A percentile compares a stretch with the other conserved stretches of the same genome.
Evolutionary conservation across 179 eudicot genomes (phyloP).

Genomic region (Sideroxylon spinosum): DNA sequence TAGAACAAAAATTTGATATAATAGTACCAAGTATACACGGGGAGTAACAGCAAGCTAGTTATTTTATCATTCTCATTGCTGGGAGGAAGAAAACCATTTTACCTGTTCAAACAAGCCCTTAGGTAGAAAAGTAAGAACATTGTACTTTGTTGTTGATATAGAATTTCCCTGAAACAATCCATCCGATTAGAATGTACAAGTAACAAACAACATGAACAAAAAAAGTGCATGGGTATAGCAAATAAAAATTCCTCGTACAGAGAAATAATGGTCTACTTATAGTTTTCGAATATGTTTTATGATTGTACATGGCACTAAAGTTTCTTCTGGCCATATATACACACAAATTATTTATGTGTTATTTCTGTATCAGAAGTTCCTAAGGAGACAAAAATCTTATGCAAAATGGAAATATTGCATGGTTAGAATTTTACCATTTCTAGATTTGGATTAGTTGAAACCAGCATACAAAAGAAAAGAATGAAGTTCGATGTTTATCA

Average conservation of each 20-base stretch:
- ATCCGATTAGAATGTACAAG: not conserved
- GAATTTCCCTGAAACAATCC: constrained; percentile 73
- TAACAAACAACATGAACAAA: not conserved
- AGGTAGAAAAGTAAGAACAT: constrained; percentile 78
- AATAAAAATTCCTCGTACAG: not conserved
- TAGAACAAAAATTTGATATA: not conserved
- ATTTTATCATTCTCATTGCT: not conserved
- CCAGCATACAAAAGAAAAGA: not conserved
- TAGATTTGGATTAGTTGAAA: not conserved
- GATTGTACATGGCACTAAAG: not conserved
- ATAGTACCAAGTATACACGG: not conserved
- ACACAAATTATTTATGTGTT: not conserved
- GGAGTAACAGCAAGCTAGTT: not conserved
- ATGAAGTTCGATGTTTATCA: not conserved
- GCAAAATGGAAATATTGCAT: not conserved
- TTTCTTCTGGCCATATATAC: not conserved
- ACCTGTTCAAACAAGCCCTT: constrained; percentile 99
- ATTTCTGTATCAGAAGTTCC: too few species aligned
- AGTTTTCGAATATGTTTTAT: not conserved
- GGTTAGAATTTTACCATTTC: not conserved
- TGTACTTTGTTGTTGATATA: constrained; percentile 95
- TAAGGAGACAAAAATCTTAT: too few species aligned
- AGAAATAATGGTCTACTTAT: not conserved
- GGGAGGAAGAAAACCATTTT: constrained; percentile 19
- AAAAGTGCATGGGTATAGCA: not conserved